Conservation (phyloP, 768 basidiomycete genomes). For the Dioszegia hungarica region DNA sequence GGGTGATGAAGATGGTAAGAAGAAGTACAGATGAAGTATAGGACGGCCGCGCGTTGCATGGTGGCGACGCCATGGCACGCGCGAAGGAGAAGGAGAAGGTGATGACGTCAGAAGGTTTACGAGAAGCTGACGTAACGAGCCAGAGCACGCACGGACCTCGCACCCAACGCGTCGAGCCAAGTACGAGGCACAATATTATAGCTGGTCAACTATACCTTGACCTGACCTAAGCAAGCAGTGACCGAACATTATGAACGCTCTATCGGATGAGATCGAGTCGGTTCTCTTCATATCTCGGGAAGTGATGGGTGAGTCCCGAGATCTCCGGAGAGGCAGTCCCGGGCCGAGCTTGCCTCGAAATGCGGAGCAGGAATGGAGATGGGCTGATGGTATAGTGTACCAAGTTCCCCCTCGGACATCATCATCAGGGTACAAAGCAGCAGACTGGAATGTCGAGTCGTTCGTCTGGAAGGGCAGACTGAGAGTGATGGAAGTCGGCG, state of each 20-base stretch:
- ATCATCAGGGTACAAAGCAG: conserved; percentile 85
- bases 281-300: conserved; percentile 85
- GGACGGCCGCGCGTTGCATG: no score
- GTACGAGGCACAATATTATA: no score
- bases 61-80: no score
- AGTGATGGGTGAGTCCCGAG: conserved; percentile 64
- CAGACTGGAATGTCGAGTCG: conserved; percentile 82
- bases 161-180: no score
- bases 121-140: neutral
- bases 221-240: no score
- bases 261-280: conserved; percentile 74
- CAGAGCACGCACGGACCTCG: neutral
- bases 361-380: no score
- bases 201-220: no score
- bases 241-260: conserved; percentile 38
- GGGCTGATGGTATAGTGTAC: conserved; percentile 60
- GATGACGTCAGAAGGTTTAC: neutral
- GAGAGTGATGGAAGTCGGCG: conserved; percentile 72
- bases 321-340: neutral
- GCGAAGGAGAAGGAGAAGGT: neutral
- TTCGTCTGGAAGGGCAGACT: conserved; percentile 91
- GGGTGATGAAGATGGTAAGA: neutral
- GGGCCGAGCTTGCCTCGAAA: neutral
- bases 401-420: conserved; percentile 81
- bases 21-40: neutral